Evolutionary conservation across 768 basidiomycete species (phyloP), one percentile per base, ranked within the genome.

Genomic region (Arthromyces matolae): DNA sequence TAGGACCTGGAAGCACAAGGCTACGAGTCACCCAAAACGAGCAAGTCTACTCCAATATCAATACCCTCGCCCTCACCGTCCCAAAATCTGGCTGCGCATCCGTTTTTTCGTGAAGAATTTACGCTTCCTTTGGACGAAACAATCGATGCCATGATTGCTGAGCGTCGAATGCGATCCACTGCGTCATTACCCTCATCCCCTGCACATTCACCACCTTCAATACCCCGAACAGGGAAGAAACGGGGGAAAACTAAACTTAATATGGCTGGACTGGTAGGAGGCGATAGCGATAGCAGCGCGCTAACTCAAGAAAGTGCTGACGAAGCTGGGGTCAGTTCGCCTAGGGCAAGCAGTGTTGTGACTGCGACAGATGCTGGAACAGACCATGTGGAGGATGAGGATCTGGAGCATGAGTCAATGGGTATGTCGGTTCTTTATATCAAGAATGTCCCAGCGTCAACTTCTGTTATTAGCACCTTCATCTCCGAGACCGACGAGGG

Each of bases 271-370:
- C 65, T 89, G n/a, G 78, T 89, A 2, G 81, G 80, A 12, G 88
- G 88, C 1, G 87, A 91, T 58, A 90, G 89, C 59, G 89, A 90
- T 53, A 88, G 86, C 57, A 90, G 89, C 53, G 89, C 85, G 22
- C 62, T 91, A 57, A 91, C 88, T 3, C 82, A 86, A 60, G 87
- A 90, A 63, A 89, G 86, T 51, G 86, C 81, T 6, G 89, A 90
- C 47, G 89, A 91, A 59, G 79, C 73, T 37, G 68, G 65, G 5
- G 70, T 65, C 14, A 80, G 77, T 20, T 84, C 83, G 8, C 81
- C 83, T 1, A 70, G 78, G 57, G 53, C 41, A 14, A 83, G 79
- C 27, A 88, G 86, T 52, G 74, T 80, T 25, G 72, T 81, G 14
- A 88, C 86, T 2, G 85, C 78, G 23, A 86, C 87, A 3, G 88